Evolutionary conservation across 2,329 filamentous ascomycete species (phyloP), one percentile per base, ranked within the genome.

Genomic region (Hirsutella rhossiliensis): DNA sequence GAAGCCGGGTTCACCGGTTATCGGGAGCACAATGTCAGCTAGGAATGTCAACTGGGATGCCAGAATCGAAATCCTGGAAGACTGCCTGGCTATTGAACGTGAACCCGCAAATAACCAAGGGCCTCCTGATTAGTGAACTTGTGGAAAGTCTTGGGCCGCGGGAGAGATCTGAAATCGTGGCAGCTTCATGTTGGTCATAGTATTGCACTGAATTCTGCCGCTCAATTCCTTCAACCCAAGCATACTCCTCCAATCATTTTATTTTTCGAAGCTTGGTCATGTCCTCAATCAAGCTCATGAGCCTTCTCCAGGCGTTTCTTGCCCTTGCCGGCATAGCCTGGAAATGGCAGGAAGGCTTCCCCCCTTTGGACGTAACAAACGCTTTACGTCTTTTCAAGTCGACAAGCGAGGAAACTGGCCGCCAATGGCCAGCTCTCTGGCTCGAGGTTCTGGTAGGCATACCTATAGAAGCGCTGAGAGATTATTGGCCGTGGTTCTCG

Each of bases 401-500:
- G 13, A 4, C 28, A 12, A 27, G 23, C 15, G 9, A 31, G 11
- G 32, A 40, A 30, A 18, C 7, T 11, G 27, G 28, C 17, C 11
- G 28, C 13, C n/a, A 11, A 19, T 17, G 20, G n/a, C n/a, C 27
- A 4, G 38, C 17, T 13, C 28, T 20, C 11, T 44, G 34, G 39
- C 3, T 45, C 3, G 40, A 44, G 28, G n/a, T 37, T 17, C 32
- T 39, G 9, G 40, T 15, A 9, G 47, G 45, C 17, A 17, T 41
- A 12, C 42, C 47, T 2, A 11, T 45, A 9, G 4, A n/a, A 12
- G 37, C 44, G 2, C 7, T 45, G 9, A 31, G 17, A 17, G 17
- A 40, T 5, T 28, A 42, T 15, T 45, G 46, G 48, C 46, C 46
- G 3, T 50, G 48, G 48, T 50, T 50, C 30, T 45, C 37, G 8